Evolutionary conservation across 106 monocot genomes (phyloP).

Genomic region (Dendrobium officinale): DNA sequence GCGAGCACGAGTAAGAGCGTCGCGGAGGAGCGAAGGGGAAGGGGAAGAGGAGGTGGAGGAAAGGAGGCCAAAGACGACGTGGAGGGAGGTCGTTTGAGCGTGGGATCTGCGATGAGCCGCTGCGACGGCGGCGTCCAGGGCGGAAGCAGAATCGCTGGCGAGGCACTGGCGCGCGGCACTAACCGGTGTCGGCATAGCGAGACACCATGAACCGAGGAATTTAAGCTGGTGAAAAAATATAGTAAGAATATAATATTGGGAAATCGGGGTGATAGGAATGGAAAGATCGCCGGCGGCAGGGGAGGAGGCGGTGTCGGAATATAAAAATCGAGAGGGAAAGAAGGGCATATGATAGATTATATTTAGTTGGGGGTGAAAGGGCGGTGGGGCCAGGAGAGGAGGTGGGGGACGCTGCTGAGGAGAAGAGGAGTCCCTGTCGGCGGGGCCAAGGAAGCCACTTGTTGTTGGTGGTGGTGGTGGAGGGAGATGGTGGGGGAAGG

Average conservation of each 20-base stretch:
- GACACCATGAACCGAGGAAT: constrained; percentile 10
- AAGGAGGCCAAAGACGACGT: constrained; percentile 73
- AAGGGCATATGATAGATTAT: neutral
- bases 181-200: constrained; percentile 75
- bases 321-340: constrained; percentile 7
- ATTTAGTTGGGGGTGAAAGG: neutral
- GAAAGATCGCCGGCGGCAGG: neutral
- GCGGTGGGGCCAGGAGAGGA: neutral
- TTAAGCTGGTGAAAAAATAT: constrained; percentile 2
- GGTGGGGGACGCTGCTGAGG: neutral
- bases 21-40: constrained; percentile 19
- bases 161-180: constrained; percentile 65
- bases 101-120: constrained; percentile 67
- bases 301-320: neutral
- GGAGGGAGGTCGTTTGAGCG: constrained; percentile 90
- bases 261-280: neutral
- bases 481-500: neutral
- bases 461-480: constrained; percentile 11
- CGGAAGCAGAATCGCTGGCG: constrained; percentile 46
- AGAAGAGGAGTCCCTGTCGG: constrained; percentile 5
- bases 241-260: neutral
- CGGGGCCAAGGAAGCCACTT: neutral
- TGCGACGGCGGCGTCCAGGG: constrained; percentile 64
- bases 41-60: constrained; percentile 35
- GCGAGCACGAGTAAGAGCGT: constrained; percentile 15